Evolutionary conservation across 805 yeast genomes (phyloP).

Genomic region (Wickerhamiella azymoides): DNA sequence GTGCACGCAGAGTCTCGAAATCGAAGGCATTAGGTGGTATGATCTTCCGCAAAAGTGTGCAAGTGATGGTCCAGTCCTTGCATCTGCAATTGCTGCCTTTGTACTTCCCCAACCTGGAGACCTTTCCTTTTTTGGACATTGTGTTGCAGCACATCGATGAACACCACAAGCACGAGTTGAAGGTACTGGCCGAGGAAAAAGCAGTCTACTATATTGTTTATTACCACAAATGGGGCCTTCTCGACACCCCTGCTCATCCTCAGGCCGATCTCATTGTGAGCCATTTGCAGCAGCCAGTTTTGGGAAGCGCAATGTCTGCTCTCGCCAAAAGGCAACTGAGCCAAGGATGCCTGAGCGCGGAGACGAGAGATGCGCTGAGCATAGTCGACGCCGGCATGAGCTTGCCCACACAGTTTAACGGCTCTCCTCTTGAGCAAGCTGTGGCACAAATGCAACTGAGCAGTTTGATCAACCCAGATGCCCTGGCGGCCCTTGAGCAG

Average conservation of each 20-base stretch:
- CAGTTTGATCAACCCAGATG: not conserved
- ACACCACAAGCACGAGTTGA: not conserved
- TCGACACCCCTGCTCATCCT: not conserved
- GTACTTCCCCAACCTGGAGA: not conserved
- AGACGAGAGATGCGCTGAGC: not conserved
- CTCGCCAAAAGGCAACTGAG: not conserved
- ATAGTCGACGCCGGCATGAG: not conserved
- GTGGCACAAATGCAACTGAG: not conserved
- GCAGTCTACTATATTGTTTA: conserved; percentile 1
- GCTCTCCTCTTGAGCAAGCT: not conserved
- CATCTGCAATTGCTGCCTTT: not conserved
- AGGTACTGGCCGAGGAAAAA: not conserved
- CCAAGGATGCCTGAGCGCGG: not conserved
- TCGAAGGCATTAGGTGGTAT: conserved; percentile 3
- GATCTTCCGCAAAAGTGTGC: not conserved
- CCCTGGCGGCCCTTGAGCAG: not conserved
- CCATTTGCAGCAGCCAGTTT: not conserved
- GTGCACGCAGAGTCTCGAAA: conserved; percentile 6
- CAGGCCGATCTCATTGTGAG: not conserved
- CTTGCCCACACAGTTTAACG: not conserved
- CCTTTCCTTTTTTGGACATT: not conserved
- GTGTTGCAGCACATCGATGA: not conserved
- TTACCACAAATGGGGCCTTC: not conserved
- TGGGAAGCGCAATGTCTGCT: not conserved
- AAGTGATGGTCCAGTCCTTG: not conserved